phyloP scores from a whole-genome alignment of 2,329 filamentous ascomycete species.

The Thelonectria olida region DNA sequence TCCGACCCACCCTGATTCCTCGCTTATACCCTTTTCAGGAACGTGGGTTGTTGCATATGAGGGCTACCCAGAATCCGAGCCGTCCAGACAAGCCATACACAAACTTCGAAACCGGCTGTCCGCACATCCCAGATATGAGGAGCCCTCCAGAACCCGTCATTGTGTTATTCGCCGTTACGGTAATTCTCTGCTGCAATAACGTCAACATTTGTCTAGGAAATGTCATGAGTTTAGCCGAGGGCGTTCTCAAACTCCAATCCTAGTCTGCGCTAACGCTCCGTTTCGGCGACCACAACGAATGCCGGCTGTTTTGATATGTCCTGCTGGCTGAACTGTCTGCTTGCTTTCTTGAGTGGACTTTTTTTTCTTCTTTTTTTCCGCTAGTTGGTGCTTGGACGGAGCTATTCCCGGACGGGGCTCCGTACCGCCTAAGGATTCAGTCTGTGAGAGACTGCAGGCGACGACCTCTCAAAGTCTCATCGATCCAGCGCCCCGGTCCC shows the following conservation, averaged over 20 bases:
- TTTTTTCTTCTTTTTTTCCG: too few species aligned
- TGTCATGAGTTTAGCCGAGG: not conserved
- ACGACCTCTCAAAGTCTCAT: constrained; percentile 20
- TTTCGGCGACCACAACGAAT: constrained; percentile 3
- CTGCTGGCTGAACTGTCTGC: constrained; percentile 18
- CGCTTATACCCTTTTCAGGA: constrained; percentile 38
- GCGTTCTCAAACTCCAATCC: not conserved
- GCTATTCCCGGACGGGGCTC: constrained; percentile 25
- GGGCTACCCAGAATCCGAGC: constrained; percentile 4
- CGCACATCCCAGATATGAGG: too few species aligned
- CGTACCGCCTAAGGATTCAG: constrained; percentile 24
- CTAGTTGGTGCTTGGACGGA: constrained; percentile 32
- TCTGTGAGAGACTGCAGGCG: constrained; percentile 11
- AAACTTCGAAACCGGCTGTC: constrained; percentile 18
- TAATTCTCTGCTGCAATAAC: not conserved
- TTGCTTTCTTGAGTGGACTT: constrained; percentile 19
- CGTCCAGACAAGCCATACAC: constrained; percentile 5
- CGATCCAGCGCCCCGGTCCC: constrained; percentile 22
- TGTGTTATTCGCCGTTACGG: not conserved
- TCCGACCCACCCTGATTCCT: constrained; percentile 35
- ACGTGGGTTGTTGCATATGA: constrained; percentile 32
- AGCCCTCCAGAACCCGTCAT: not conserved
- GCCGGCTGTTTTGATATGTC: constrained; percentile 15
- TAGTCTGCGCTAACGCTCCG: constrained; percentile 10
- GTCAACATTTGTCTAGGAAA: not conserved